phyloP scores from a whole-genome alignment of 352 stramenopile species.

The Phytophthora tubulina region DNA sequence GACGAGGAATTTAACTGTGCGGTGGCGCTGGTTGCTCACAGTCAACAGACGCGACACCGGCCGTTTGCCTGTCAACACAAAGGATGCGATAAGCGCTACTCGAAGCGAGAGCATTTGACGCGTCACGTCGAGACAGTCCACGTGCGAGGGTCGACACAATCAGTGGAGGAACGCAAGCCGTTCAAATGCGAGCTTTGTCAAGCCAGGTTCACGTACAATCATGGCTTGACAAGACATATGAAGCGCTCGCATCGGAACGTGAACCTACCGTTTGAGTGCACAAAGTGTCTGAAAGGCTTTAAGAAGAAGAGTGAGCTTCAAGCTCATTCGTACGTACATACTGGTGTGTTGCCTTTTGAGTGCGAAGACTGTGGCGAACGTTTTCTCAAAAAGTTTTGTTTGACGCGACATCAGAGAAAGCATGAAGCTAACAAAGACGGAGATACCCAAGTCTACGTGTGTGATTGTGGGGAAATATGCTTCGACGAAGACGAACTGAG shows the following conservation, averaged over 20 bases:
- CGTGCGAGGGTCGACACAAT: constrained; percentile 21
- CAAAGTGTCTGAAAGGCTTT: constrained; percentile 68
- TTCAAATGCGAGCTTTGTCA: constrained; percentile 69
- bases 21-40: constrained; percentile 10
- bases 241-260: constrained; percentile 62
- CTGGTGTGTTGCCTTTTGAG: constrained; percentile 74
- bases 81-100: constrained; percentile 66
- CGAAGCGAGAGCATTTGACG: constrained; percentile 70
- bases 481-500: constrained; percentile 58
- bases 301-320: constrained; percentile 87
- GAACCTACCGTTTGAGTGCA: constrained; percentile 69
- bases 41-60: constrained; percentile 32
- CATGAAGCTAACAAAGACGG: constrained; percentile 40
- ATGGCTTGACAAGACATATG: constrained; percentile 65
- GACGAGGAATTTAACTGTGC: constrained; percentile 13
- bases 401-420: constrained; percentile 58
- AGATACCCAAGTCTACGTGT: constrained; percentile 62
- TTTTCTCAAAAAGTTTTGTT: constrained; percentile 73
- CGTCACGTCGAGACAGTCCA: constrained; percentile 65
- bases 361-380: constrained; percentile 65
- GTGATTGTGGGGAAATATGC: constrained; percentile 67
- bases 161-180: constrained; percentile 47
- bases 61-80: constrained; percentile 53
- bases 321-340: constrained; percentile 83
- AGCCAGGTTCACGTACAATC: constrained; percentile 74